These are phyloP conservation scores for Curvularia eragrostidis DNA, from an alignment of 2,329 filamentous ascomycete genomes.

Conservation along the genomic window DNA sequence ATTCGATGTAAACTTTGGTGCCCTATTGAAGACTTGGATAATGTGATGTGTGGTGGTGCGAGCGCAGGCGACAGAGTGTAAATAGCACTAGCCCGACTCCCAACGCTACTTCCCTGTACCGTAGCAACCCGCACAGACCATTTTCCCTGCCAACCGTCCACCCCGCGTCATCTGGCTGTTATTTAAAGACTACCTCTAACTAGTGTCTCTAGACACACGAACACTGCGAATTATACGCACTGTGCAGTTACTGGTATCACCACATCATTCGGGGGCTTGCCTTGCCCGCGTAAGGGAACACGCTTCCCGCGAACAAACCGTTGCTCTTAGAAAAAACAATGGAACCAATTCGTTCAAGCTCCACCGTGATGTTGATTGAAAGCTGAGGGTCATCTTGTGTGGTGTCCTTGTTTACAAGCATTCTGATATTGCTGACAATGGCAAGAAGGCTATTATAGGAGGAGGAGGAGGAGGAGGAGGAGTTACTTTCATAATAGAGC, in stretches of 20 bases:
- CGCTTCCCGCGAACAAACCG: no score
- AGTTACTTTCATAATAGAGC: background rate
- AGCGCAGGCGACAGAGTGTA: constrained; percentile 27
- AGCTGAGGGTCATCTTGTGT: no score
- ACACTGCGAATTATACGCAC: background rate
- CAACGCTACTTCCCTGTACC: constrained; percentile 30
- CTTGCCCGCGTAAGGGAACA: background rate
- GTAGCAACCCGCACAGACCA: constrained; percentile 37
- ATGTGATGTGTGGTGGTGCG: constrained; percentile 25
- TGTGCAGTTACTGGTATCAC: background rate
- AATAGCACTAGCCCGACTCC: constrained; percentile 32
- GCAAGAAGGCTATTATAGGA: background rate
- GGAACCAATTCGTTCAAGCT: background rate
- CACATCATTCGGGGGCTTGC: background rate
- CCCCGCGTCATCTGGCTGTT: constrained; percentile 17
- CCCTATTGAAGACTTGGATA: constrained; percentile 20
- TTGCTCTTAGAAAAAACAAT: background rate
- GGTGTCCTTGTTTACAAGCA: background rate
- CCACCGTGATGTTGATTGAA: background rate
- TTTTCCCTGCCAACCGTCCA: background rate
- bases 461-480: no score
- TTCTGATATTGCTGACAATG: background rate
- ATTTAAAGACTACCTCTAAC: background rate
- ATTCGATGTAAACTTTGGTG: constrained; percentile 13
- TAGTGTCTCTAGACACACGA: background rate